Evolutionary conservation across 179 eudicot species (phyloP), one percentile per base, ranked within the genome.

Genomic region (Silene noctiflora): DNA sequence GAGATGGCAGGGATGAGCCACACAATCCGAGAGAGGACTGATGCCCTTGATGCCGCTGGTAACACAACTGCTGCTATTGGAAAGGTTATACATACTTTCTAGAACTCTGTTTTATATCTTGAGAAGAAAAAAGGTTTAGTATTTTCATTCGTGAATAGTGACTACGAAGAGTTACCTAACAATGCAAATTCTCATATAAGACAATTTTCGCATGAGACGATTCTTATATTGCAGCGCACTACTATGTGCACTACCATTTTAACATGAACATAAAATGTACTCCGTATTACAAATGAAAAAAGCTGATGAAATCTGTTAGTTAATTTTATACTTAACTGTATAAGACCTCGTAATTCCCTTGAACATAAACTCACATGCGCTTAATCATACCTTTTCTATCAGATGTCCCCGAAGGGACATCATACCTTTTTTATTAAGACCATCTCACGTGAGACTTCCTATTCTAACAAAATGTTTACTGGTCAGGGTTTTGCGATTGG

Each of bases 1-100:
- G 98, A 94, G 90, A 94, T 94, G 98, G 98, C 98, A 76, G 98
- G 98, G 69, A 94, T 94, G 97, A 94, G 98, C 88, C 97, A 92
- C 85, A 85, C 81, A 19, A 88, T 94, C 74, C 88, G 98, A 51
- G 98, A 94, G 86, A 90, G 97, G 71, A 94, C 97, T 69, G 98
- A 94, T 81, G 98, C 98, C 64, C 98, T 93, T 85, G 98, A 93
- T 86, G 97, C 98, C 76, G 97, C 97, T 21, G 98, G 98, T 65
- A 94, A 92, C 86, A 94, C 98, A 25, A 94, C 98, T 46, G 97
- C 98, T 51, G 98, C 98, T 59, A 94, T 94, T 63, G 98, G 98
- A 74, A 94, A 94, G 98, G 98, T 94, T 77, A 7, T 73, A n/a
- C 39, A 59, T n/a, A 1, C 27, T 22, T 29, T 27, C 31, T n/a